Evolutionary conservation across 2,329 filamentous ascomycete species (phyloP), one percentile per base, ranked within the genome.

Genomic region (Alternaria sp.): DNA sequence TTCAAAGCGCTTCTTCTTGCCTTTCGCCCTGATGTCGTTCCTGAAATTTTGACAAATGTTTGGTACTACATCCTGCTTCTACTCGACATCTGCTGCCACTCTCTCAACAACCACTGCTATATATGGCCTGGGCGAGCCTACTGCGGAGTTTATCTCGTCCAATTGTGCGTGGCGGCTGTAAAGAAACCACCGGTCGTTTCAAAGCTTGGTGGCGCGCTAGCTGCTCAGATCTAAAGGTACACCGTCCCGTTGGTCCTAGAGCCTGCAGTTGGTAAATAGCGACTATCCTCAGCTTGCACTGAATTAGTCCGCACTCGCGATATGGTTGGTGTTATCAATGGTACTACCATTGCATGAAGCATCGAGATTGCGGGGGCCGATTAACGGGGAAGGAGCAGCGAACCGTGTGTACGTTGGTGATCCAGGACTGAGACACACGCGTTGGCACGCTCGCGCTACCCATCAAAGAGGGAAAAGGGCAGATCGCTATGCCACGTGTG

Each of bases 311-410:
- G 52, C 9, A 36, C 7, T 15, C 28, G 45, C 21, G 25, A 47
- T 32, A 26, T 19, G n/a, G 28, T 57, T 49, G 52, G 45, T 57
- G 15, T 19, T 51, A n/a, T 25, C 43, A 26, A n/a, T 57, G 17
- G 23, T 53, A 36, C 44, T 53, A 23, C 15, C 49, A 52, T 52
- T 45, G 45, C 47, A 62, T 45, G 46, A 47, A 32, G 50, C 40
- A 58, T 59, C 49, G 54, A 50, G 45, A 45, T 55, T 45, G 49
- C 43, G 51, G 56, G 56, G 60, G 56, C 52, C 46, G 21, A 51
- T 49, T 55, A 32, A 60, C 26, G 19, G 21, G 23, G 15, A 52
- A 45, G 40, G 17, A 26, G 43, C 23, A 45, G 53, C 53, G 40
- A 54, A 57, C 50, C 12, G 15, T 21, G 25, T 54, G 12, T 3